Evolutionary conservation across 2,329 filamentous ascomycete genomes (phyloP).

Genomic region (Aspergillus floridensis): DNA sequence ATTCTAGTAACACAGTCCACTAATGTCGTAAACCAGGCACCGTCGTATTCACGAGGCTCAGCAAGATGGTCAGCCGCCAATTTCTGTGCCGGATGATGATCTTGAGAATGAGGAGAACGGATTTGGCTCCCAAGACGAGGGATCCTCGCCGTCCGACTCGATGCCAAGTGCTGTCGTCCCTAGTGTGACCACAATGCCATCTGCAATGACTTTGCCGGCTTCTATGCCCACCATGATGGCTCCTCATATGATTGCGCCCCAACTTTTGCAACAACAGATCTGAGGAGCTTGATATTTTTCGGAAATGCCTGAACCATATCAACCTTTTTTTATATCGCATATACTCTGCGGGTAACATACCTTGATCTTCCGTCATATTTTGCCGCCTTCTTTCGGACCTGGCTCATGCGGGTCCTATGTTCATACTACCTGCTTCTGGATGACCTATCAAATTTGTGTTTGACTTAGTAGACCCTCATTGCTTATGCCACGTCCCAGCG

Average conservation of each 20-base stretch:
- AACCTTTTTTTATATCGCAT: neutral
- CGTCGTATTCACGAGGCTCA: conserved; percentile 77
- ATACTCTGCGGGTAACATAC: neutral
- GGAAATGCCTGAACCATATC: neutral
- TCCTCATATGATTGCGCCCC: conserved; percentile 44
- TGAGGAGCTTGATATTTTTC: conserved; percentile 19
- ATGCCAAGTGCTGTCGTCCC: conserved; percentile 31
- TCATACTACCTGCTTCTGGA: neutral
- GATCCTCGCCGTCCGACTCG: conserved; percentile 59
- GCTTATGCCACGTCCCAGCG: conserved; percentile 1
- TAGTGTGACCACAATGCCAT: conserved; percentile 37
- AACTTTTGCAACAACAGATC: conserved; percentile 44
- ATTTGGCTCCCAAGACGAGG: conserved; percentile 74
- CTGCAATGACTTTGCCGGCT: conserved; percentile 30
- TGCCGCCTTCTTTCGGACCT: neutral
- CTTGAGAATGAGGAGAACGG: conserved; percentile 87
- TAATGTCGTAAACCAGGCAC: conserved; percentile 52
- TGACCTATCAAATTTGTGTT: neutral
- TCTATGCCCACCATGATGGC: conserved; percentile 41
- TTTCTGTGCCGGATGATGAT: conserved; percentile 66
- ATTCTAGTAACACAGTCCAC: conserved; percentile 24
- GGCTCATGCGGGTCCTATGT: neutral
- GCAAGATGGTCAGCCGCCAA: conserved; percentile 52
- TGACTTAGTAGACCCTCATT: neutral
- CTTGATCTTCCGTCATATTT: neutral